Evolutionary conservation across 2,329 filamentous ascomycete genomes (phyloP).

Genomic region (Nigrospora sphaerica): DNA sequence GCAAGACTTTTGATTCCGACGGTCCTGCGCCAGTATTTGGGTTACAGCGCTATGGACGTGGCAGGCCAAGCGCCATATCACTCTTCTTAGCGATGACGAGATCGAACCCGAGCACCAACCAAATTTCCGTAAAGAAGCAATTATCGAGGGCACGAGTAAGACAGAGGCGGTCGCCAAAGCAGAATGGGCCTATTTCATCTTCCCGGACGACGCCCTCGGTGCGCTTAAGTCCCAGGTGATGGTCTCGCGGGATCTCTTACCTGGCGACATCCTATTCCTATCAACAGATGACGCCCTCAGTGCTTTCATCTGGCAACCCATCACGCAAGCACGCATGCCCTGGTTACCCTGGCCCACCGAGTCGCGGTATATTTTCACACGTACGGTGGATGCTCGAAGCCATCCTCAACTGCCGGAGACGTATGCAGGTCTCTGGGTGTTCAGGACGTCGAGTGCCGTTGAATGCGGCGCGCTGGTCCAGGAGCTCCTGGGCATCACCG

Average conservation of each 20-base stretch:
- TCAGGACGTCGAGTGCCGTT: conserved; percentile 32
- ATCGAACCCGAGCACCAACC: neutral
- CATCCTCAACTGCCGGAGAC: conserved; percentile 30
- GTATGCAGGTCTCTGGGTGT: conserved; percentile 42
- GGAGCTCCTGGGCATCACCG: conserved; percentile 24
- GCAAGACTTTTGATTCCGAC: neutral
- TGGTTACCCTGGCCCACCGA: conserved; percentile 18
- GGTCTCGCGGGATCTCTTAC: neutral
- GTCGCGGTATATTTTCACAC: conserved; percentile 27
- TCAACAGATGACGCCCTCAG: conserved; percentile 47
- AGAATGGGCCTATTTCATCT: conserved; percentile 38
- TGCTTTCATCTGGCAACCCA: conserved; percentile 41
- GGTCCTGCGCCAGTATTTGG: conserved; percentile 30
- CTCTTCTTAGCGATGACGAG: conserved; percentile 28
- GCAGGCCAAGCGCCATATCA: conserved; percentile 33
- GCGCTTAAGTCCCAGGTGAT: conserved; percentile 32
- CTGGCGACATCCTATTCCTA: conserved; percentile 22
- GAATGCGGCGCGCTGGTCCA: conserved; percentile 20
- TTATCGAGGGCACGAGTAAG: neutral
- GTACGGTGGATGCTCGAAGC: conserved; percentile 40
- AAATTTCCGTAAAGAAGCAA: neutral
- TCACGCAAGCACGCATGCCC: conserved; percentile 30
- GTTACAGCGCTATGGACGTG: conserved; percentile 43
- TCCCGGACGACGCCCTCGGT: conserved; percentile 27
- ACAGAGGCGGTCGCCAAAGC: conserved; percentile 3